Percentiles rank a stretch among this genome's conserved stretches.
Evolutionary conservation across 805 yeast genomes (phyloP).

Genomic region (Gaillardinia entomophila): DNA sequence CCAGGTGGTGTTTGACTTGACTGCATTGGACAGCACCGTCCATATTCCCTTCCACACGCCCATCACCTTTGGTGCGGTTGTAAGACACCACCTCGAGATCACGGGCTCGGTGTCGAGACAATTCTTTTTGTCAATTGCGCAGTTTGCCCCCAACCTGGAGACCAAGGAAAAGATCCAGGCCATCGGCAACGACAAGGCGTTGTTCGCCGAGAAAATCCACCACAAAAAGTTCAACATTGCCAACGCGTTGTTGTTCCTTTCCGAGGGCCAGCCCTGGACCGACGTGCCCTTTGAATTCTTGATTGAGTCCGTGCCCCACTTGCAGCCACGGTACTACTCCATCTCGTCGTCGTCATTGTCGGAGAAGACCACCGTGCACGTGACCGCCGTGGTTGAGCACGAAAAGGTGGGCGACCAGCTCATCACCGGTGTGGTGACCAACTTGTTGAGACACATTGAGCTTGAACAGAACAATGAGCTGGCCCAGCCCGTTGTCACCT

Average conservation of each 20-base stretch:
- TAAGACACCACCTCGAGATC: slow-evolving; percentile 84
- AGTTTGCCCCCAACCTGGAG: slow-evolving; percentile 71
- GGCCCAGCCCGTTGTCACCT: slow-evolving; percentile 45
- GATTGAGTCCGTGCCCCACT: slow-evolving; percentile 70
- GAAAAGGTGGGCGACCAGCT: slow-evolving; percentile 23
- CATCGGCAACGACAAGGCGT: slow-evolving; percentile 63
- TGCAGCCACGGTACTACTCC: slow-evolving; percentile 94
- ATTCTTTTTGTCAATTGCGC: slow-evolving; percentile 62
- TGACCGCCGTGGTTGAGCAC: slow-evolving; percentile 91
- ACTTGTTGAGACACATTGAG: slow-evolving; percentile 71
- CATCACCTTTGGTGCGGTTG: slow-evolving; percentile 81
- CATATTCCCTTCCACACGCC: slow-evolving; percentile 67
- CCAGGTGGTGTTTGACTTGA: slow-evolving; percentile 55
- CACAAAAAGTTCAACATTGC: slow-evolving; percentile 63
- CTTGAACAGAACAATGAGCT: slow-evolving; percentile 43
- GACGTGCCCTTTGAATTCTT: slow-evolving; percentile 78
- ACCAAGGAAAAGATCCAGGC: slow-evolving; percentile 43
- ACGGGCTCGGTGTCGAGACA: slow-evolving; percentile 93
- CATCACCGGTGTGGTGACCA: slow-evolving; percentile 88
- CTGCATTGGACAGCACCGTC: slow-evolving; percentile 65
- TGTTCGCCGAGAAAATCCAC: slow-evolving; percentile 63
- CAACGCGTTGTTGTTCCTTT: slow-evolving; percentile 59
- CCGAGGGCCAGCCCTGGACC: slow-evolving; percentile 65
- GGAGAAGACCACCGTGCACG: slow-evolving; percentile 69
- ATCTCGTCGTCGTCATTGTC: slow-evolving; percentile 83